A percentile compares a stretch with the other conserved stretches of the same genome.
These are phyloP conservation scores for Panicum hallii DNA, from an alignment of 202 grass and related monocot genomes.

Conservation along the genomic window DNA sequence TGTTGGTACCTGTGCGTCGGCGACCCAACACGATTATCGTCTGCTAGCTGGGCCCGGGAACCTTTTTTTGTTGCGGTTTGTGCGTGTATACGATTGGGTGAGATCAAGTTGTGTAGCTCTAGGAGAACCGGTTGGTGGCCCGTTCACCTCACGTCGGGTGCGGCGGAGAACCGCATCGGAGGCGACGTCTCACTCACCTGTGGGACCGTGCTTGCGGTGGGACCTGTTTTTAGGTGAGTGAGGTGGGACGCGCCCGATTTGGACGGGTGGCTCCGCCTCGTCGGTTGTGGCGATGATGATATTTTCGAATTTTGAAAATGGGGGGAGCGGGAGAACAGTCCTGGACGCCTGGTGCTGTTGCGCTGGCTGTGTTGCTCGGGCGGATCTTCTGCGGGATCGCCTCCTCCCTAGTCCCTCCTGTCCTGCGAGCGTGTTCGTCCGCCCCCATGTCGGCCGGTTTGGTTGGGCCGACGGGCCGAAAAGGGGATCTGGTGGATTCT, in stretches of 20 bases:
- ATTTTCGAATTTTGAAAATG: conserved; percentile 50
- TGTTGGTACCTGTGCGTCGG: neutral
- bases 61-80: fast-evolving
- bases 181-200: neutral
- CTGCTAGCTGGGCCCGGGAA: neutral
- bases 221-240: conserved; percentile 31
- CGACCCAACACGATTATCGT: fast-evolving
- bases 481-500: too few relatives aligned
- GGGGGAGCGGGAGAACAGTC: conserved; percentile 32
- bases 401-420: too few relatives aligned
- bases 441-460: neutral
- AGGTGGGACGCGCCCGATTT: conserved; percentile 17
- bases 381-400: neutral
- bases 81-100: neutral
- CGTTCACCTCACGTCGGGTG: conserved; percentile 39
- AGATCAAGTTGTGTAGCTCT: neutral
- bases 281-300: neutral
- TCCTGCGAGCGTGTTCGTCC: neutral
- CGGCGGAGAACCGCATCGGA: neutral
- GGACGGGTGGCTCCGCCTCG: neutral
- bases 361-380: neutral
- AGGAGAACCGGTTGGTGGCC: conserved; percentile 34
- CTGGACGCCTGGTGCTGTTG: neutral
- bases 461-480: neutral
- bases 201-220: neutral